Percentiles rank a stretch among this genome's conserved stretches.
Evolutionary conservation across 2,329 filamentous ascomycete genomes (phyloP).

Genomic region (Phyllosticta ampelicida): DNA sequence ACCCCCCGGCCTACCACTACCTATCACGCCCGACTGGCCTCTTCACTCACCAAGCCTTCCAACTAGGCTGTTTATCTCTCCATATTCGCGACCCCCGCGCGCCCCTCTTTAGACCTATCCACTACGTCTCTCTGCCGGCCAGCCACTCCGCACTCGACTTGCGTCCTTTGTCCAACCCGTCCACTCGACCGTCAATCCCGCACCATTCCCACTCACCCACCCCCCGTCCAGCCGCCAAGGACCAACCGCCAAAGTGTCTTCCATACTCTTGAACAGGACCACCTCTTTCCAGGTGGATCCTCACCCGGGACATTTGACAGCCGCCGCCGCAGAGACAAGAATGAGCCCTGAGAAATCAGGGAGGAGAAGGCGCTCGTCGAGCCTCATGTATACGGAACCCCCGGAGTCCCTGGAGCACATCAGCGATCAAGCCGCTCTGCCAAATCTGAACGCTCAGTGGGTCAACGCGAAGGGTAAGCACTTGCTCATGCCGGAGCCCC

Average conservation of each 20-base stretch:
- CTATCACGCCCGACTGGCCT: background rate
- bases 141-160: conserved; percentile 1
- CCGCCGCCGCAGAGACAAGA: conserved; percentile 16
- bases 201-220: background rate
- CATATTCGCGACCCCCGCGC: background rate
- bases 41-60: background rate
- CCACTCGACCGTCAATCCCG: conserved; percentile 8
- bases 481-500: background rate
- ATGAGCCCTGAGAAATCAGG: conserved; percentile 44
- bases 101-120: conserved; percentile 6
- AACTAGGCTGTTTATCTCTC: background rate
- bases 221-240: conserved; percentile 69
- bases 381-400: conserved; percentile 95
- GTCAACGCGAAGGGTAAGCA: conserved; percentile 87
- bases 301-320: conserved; percentile 34
- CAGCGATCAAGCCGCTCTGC: conserved; percentile 87
- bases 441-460: conserved; percentile 97
- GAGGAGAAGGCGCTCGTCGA: conserved; percentile 89
- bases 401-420: conserved; percentile 95
- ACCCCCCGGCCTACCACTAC: background rate
- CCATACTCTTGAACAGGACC: conserved; percentile 78
- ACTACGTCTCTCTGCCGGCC: conserved; percentile 5
- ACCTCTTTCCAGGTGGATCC: conserved; percentile 67
- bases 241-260: conserved; percentile 96
- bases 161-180: conserved; percentile 9